Base-by-base conservation (phyloP, 768 basidiomycete species). In the Lentinula lateritia region DNA sequence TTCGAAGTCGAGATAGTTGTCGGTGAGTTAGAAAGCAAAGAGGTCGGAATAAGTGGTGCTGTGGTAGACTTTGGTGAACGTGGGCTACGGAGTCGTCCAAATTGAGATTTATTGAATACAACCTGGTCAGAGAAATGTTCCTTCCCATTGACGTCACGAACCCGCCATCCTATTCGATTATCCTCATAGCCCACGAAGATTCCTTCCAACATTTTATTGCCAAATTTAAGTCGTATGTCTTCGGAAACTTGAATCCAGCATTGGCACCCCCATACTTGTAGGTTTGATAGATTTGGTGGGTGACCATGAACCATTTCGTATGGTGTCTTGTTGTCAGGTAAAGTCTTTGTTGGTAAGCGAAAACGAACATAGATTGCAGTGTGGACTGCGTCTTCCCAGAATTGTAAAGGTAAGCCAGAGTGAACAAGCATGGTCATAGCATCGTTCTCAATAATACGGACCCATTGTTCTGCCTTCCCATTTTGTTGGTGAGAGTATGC, bases 341-440 rank as follows among this genome's bases (percentile, higher is more conserved):
- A 43, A 12, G 66, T 58, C 23, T 63, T 53, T 1, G 62, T 64
- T 18, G 65, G 65, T 39, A 56, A 5, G 12, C 67, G 52, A 58
- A 72, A 68, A 3, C 64, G 41, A 5, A 69, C 61, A 61, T 73
- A 68, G 3, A 66, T 63, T 61, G 61, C 23, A 23, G n/a, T n/a
- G n/a, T n/a, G n/a, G n/a, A n/a, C n/a, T n/a, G n/a, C n/a, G n/a
- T n/a, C n/a, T n/a, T n/a, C n/a, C n/a, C n/a, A n/a, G n/a, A n/a
- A n/a, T n/a, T n/a, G n/a, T n/a, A n/a, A n/a, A n/a, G n/a, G n/a
- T n/a, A n/a, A n/a, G n/a, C n/a, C n/a, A n/a, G n/a, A n/a, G n/a
- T n/a, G n/a, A n/a, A n/a, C n/a, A n/a, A n/a, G n/a, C n/a, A n/a
- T n/a, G n/a, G n/a, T n/a, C n/a, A n/a, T n/a, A n/a, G n/a, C n/a